Conservation (phyloP, 2,329 filamentous ascomycete genomes). For the Fusarium sterilihyphosum region DNA sequence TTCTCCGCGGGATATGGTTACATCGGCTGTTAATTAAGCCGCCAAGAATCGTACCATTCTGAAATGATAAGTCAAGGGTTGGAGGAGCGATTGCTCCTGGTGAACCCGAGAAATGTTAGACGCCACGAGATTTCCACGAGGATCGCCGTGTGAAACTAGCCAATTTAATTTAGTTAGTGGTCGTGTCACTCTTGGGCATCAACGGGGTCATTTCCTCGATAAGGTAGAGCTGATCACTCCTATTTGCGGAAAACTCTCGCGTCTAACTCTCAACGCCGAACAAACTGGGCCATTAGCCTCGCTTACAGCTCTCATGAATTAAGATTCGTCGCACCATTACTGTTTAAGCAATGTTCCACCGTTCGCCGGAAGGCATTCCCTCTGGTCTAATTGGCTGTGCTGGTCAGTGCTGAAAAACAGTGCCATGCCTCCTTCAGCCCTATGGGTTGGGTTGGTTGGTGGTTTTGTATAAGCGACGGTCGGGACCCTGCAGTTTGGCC, state of each 20-base stretch:
- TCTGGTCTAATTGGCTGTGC: neutral
- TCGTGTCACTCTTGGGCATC: neutral
- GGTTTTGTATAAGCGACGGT: neutral
- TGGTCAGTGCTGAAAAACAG: neutral
- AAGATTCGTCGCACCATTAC: neutral
- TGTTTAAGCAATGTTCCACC: neutral
- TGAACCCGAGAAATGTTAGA: neutral
- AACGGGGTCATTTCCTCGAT: neutral
- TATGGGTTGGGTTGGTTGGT: neutral
- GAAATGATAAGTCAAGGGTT: neutral
- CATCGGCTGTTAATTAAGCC: neutral
- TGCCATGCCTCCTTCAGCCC: constrained; percentile 13
- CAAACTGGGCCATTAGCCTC: neutral
- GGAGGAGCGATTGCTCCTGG: neutral
- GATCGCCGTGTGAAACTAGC: neutral
- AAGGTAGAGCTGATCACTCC: neutral
- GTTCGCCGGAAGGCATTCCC: too few species aligned
- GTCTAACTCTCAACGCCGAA: neutral
- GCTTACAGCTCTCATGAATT: neutral
- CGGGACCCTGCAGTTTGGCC: neutral
- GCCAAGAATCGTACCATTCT: neutral
- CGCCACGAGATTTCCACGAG: neutral
- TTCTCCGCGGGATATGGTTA: neutral
- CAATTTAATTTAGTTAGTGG: neutral
- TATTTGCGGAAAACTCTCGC: neutral